Evolutionary conservation across 495 filamentous ascomycete genomes (phyloP).

Genomic region (Parmelia sp.): DNA sequence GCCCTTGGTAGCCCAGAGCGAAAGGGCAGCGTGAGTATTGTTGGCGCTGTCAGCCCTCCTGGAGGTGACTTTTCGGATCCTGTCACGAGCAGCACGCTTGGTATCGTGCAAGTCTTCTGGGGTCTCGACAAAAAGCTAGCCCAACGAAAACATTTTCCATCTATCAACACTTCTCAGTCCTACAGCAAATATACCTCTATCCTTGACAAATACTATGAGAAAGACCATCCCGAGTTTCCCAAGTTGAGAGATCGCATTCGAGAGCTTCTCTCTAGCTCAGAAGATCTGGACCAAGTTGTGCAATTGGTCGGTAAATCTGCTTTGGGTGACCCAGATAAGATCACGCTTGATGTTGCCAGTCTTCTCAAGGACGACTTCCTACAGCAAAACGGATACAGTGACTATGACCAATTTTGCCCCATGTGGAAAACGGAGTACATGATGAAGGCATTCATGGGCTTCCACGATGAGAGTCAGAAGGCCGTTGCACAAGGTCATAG

Average conservation of each 20-base stretch:
- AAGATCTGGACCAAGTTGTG: slow-evolving; percentile 97
- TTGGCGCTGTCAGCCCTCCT: slow-evolving; percentile 93
- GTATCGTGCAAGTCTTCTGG: slow-evolving; percentile 99
- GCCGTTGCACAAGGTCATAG: slow-evolving; percentile 79
- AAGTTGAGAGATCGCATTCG: slow-evolving; percentile 84
- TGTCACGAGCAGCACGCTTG: slow-evolving; percentile 86
- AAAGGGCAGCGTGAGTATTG: slow-evolving; percentile 89
- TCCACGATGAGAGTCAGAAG: slow-evolving; percentile 96
- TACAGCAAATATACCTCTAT: slow-evolving; percentile 94
- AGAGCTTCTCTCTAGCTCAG: slow-evolving; percentile 86
- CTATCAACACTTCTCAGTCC: slow-evolving; percentile 89
- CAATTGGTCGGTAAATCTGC: slow-evolving; percentile 97
- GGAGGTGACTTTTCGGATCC: slow-evolving; percentile 99
- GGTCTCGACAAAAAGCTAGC: slow-evolving; percentile 99
- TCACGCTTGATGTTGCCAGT: slow-evolving; percentile 86
- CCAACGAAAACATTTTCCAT: slow-evolving; percentile 98
- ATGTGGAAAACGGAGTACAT: slow-evolving; percentile 99
- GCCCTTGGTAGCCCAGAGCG: slow-evolving; percentile 83
- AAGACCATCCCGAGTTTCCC: slow-evolving; percentile 90
- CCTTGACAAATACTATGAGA: slow-evolving; percentile 87
- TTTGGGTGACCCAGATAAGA: slow-evolving; percentile 95
- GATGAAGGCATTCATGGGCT: slow-evolving; percentile 99
- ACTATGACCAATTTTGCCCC: slow-evolving; percentile 98
- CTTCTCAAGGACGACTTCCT: slow-evolving; percentile 98
- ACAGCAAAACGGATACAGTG: slow-evolving; percentile 98